A percentile compares a stretch with the other conserved stretches of the same genome.
These are phyloP conservation scores for Polysphondylium violaceum DNA, from an alignment of 78 protist species.

Conservation along the genomic window DNA sequence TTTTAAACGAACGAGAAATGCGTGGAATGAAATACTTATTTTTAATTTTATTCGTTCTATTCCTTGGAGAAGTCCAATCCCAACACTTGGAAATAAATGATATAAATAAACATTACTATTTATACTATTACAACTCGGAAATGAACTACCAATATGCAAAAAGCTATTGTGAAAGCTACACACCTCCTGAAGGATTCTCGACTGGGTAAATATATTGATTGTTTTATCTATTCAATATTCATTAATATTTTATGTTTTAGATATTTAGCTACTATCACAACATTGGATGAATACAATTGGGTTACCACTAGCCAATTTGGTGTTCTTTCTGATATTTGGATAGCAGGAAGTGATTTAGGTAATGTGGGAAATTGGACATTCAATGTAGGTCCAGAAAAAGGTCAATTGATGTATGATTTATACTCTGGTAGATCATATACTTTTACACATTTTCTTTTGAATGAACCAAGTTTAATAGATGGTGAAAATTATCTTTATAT, in stretches of 20 bases:
- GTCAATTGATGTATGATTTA: neutral
- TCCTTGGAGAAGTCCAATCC: no score
- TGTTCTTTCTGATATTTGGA: neutral
- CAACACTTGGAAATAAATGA: no score
- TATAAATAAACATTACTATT: no score
- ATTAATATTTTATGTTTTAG: neutral
- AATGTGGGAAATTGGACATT: neutral
- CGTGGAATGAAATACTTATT: no score
- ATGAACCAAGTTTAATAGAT: neutral
- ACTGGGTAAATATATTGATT: neutral
- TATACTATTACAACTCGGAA: no score
- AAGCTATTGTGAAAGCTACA: neutral
- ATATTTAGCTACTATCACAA: conserved; percentile 6
- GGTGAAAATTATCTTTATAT: neutral
- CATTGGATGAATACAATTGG: conserved; percentile 2
- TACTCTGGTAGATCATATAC: neutral
- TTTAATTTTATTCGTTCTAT: no score
- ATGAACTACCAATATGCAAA: no score
- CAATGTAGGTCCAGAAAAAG: conserved; percentile 21
- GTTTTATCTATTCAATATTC: no score
- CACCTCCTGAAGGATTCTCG: neutral
- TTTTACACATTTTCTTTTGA: conserved; percentile 6
- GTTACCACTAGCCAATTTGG: neutral
- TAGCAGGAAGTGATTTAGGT: neutral
- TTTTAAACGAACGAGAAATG: no score